A percentile compares a stretch with the other conserved stretches of the same genome.
Evolutionary conservation across 2,329 filamentous ascomycete genomes (phyloP).

Genomic region (Arachnomyces sp.): DNA sequence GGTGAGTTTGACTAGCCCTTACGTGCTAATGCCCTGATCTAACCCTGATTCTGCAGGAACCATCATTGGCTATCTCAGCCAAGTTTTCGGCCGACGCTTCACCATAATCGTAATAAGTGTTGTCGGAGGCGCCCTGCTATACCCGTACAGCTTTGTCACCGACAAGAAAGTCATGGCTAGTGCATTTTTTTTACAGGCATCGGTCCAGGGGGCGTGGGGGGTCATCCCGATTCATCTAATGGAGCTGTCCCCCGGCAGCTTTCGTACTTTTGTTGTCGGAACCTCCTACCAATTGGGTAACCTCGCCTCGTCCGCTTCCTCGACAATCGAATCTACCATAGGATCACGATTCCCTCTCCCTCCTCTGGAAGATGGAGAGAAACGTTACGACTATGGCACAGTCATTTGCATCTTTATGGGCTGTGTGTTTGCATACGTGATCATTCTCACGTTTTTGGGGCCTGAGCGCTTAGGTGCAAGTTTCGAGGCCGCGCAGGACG

Average conservation of each 20-base stretch:
- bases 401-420: conserved; percentile 91
- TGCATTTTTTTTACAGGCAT: conserved; percentile 83
- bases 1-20: too few species aligned
- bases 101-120: conserved; percentile 59
- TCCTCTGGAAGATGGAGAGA: conserved; percentile 41
- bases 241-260: conserved; percentile 54
- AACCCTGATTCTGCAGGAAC: too few species aligned
- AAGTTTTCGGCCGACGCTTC: conserved; percentile 62
- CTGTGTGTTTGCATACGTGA: conserved; percentile 62
- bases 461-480: conserved; percentile 28
- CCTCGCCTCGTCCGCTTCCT: conserved; percentile 53
- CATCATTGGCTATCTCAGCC: conserved; percentile 58
- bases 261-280: conserved; percentile 57
- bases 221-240: conserved; percentile 64
- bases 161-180: too few species aligned
- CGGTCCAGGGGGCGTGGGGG: too few species aligned
- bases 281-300: conserved; percentile 59
- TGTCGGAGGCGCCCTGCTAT: conserved; percentile 67
- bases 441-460: conserved; percentile 42
- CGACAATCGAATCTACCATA: conserved; percentile 68
- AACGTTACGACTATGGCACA: conserved; percentile 66
- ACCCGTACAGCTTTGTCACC: conserved; percentile 70
- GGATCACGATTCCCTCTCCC: conserved; percentile 68
- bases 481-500: too few species aligned
- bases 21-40: too few species aligned